Evolutionary conservation across 768 basidiomycete genomes (phyloP), one percentile per base, ranked within the genome.

Genomic region (Guyanaporus albipodus): DNA sequence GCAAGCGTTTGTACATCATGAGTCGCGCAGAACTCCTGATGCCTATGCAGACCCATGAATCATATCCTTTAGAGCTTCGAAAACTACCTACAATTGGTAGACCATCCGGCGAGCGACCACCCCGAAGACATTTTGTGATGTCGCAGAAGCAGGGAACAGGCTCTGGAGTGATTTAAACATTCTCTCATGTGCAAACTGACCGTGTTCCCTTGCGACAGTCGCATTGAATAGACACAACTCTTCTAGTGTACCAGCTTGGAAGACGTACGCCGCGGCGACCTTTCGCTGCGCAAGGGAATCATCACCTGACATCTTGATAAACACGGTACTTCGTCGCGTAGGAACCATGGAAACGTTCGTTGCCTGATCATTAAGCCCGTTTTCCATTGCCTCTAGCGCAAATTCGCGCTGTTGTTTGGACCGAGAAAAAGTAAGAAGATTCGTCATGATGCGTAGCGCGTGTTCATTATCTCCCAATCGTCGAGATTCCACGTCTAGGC

Each of bases 1-100:
- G 86, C 87, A 14, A 92, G 71, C 82, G 89, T 83, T 57, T 91
- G 88, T 2, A 91, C 62, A 56, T 92, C 87, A 57, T 79, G 87
- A 27, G 68, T 71, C 7, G 51, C 55, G 12, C 68, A 63, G 24
- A 77, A 66, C 46, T 77, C 71, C 4, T 53, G 47, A 28, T 78
- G 72, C 51, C 80, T 81, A 36, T 15, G 21, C 6, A 48, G 28
- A 23, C 48, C 4, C 17, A 42, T 50, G 8, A 52, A 50, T 18
- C 12, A 19, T 21, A 24, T 44, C 32, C 28, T 24, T 14, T 29
- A n/a, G 38, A 42, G 11, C 27, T 18, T n/a, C 7, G 22, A 36
- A 49, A 52, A n/a, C 15, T 24, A 72, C 80, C 55, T 41, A 81
- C 82, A 83, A 46, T 57, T 67, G 70, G 44, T 65, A 60, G 3